A percentile compares a stretch with the other conserved stretches of the same genome.
Conservation (phyloP, 192 early-diverging fungal species). For the Fimicolochytrium jonesii region DNA sequence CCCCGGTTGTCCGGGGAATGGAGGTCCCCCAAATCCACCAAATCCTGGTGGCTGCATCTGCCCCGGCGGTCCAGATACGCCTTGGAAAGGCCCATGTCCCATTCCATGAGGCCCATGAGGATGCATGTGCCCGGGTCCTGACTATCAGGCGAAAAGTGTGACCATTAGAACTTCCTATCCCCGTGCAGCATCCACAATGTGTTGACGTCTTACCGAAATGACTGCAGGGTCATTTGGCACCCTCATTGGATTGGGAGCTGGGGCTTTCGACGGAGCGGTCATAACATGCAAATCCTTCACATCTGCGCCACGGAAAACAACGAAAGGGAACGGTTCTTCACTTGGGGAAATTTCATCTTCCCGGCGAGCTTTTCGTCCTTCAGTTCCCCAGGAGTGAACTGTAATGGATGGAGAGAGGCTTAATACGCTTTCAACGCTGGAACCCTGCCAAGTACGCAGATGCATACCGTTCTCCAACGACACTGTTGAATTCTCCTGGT, state of each 20-base stretch:
- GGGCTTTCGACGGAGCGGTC: constrained; percentile 25
- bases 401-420: not conserved
- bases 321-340: constrained; percentile 83
- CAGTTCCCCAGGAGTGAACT: constrained; percentile 94
- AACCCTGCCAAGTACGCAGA: not conserved
- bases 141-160: too few species aligned
- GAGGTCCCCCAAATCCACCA: not conserved
- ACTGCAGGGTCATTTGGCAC: constrained; percentile 85
- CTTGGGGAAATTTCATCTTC: constrained; percentile 82
- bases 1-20: not conserved
- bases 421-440: not conserved
- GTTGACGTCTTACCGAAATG: constrained; percentile 30
- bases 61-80: too few species aligned
- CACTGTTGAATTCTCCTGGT: constrained; percentile 81
- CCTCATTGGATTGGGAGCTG: constrained; percentile 51
- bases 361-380: constrained; percentile 75
- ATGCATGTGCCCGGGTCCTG: too few species aligned
- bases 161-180: too few species aligned
- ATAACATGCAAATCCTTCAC: constrained; percentile 80
- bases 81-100: too few species aligned
- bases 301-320: constrained; percentile 92
- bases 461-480: constrained; percentile 84
- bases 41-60: too few species aligned
- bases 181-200: too few species aligned
- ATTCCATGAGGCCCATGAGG: too few species aligned